Evolutionary conservation across 2,329 filamentous ascomycete species (phyloP).

Genomic region (Arthrobotrys sinensis): DNA sequence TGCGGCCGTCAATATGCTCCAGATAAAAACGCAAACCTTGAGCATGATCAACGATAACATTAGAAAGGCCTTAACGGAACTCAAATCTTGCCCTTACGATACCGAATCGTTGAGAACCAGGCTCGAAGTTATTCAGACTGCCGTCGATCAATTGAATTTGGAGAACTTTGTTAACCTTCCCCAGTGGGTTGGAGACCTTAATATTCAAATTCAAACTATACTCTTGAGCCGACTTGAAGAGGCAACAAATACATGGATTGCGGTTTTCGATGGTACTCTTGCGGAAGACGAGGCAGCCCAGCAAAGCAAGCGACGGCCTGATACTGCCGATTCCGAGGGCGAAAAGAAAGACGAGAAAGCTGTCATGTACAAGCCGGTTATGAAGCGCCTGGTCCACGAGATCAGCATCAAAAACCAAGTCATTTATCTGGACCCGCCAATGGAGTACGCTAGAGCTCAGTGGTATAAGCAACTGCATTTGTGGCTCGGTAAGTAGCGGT

Average conservation of each 20-base stretch:
- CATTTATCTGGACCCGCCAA: slow-evolving; percentile 93
- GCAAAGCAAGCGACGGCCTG: slow-evolving; percentile 49
- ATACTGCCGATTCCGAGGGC: slow-evolving; percentile 55
- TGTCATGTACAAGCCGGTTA: slow-evolving; percentile 74
- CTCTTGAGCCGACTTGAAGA: slow-evolving; percentile 85
- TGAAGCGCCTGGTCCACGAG: slow-evolving; percentile 85
- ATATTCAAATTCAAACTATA: slow-evolving; percentile 84
- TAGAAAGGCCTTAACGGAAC: slow-evolving; percentile 85
- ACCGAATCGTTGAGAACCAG: slow-evolving; percentile 83
- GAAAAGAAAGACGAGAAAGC: slow-evolving; percentile 65
- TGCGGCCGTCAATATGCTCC: slow-evolving; percentile 85
- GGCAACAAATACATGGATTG: slow-evolving; percentile 89
- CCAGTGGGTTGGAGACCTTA: slow-evolving; percentile 90
- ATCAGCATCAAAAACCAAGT: slow-evolving; percentile 98
- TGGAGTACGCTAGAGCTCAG: slow-evolving; percentile 90
- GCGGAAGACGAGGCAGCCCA: slow-evolving; percentile 64
- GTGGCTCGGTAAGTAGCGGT: slow-evolving; percentile 78
- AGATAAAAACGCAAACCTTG: slow-evolving; percentile 86
- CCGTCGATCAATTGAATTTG: slow-evolving; percentile 95
- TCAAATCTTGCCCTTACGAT: slow-evolving; percentile 88
- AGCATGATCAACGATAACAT: slow-evolving; percentile 83
- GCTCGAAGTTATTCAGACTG: slow-evolving; percentile 87
- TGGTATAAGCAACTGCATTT: slow-evolving; percentile 94
- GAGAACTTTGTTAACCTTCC: slow-evolving; percentile 95
- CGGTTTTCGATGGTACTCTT: slow-evolving; percentile 79